These are phyloP conservation scores for Podospora pseudopauciseta DNA, from an alignment of 495 filamentous ascomycete genomes.

Conservation along the genomic window DNA sequence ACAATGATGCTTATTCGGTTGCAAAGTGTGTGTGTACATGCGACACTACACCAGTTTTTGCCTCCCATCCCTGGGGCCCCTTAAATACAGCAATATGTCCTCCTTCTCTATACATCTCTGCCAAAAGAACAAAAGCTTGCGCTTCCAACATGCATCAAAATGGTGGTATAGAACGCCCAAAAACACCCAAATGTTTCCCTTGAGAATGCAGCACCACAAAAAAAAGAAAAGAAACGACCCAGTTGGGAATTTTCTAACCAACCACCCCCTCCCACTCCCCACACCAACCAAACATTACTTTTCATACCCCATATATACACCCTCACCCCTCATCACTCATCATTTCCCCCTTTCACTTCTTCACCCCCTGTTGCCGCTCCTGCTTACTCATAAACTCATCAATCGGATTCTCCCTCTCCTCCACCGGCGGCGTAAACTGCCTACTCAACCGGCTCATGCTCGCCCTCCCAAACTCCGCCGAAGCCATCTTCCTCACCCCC, in stretches of 20 bases:
- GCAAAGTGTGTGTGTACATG: too few species aligned
- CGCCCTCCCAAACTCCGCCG: slow-evolving; percentile 26
- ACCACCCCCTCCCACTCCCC: too few species aligned
- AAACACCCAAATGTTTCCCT: neutral
- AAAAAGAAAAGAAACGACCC: neutral
- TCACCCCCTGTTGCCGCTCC: neutral
- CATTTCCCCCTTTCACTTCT: neutral
- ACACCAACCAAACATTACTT: neutral
- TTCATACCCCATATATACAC: neutral
- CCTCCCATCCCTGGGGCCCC: neutral
- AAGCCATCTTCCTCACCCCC: slow-evolving; percentile 7
- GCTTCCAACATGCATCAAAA: neutral
- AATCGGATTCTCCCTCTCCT: slow-evolving; percentile 32
- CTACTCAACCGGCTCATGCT: neutral
- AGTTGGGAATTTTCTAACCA: neutral
- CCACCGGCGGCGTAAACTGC: slow-evolving; percentile 31
- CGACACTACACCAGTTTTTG: neutral
- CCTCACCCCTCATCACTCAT: neutral
- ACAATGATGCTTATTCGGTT: too few species aligned
- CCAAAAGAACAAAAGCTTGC: neutral
- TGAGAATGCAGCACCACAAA: slow-evolving; percentile 2
- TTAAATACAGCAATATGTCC: neutral
- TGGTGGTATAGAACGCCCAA: neutral
- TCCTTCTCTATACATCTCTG: neutral
- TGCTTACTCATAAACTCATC: slow-evolving; percentile 11